Percentiles rank a stretch among this genome's conserved stretches.
phyloP scores from a whole-genome alignment of 2,329 filamentous ascomycete species.

The Helotiales sp. region DNA sequence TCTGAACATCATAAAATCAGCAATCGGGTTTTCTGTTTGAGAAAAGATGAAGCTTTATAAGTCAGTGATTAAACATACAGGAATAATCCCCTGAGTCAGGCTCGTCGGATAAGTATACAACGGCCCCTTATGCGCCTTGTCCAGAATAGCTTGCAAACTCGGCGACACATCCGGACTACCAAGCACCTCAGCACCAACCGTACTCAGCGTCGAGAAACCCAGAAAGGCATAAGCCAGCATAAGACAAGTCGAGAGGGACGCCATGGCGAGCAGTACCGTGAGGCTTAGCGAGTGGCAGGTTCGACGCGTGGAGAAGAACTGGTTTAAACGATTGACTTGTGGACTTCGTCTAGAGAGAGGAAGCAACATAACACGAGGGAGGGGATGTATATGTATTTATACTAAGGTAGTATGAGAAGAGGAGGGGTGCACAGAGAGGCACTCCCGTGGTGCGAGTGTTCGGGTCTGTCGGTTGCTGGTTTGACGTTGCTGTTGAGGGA shows the following conservation, averaged over 20 bases:
- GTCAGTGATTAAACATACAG: constrained; percentile 46
- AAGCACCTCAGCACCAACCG: constrained; percentile 14
- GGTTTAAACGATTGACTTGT: not conserved
- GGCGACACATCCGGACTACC: constrained; percentile 47
- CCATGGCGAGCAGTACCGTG: constrained; percentile 18
- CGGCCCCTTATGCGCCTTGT: constrained; percentile 56
- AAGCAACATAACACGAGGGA: constrained; percentile 10
- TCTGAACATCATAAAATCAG: constrained; percentile 42
- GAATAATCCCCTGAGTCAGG: constrained; percentile 63
- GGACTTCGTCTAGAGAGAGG: not conserved
- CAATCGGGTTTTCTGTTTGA: not conserved
- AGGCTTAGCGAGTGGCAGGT: constrained; percentile 7
- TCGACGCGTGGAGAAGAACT: constrained; percentile 1
- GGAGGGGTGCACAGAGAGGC: not conserved
- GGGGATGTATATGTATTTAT: not conserved
- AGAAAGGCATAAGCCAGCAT: constrained; percentile 23
- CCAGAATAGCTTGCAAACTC: constrained; percentile 59
- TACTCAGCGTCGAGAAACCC: not conserved
- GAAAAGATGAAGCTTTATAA: not conserved
- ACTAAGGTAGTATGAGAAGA: not conserved
- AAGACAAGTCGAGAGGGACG: constrained; percentile 26
- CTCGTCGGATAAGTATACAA: constrained; percentile 65
- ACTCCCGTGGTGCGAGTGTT: not conserved
- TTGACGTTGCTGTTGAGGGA: not conserved
- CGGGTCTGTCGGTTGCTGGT: constrained; percentile 8